Evolutionary conservation across 129 eudicot species (phyloP), one percentile per base, ranked within the genome.

Genomic region (Lonicera japonica): DNA sequence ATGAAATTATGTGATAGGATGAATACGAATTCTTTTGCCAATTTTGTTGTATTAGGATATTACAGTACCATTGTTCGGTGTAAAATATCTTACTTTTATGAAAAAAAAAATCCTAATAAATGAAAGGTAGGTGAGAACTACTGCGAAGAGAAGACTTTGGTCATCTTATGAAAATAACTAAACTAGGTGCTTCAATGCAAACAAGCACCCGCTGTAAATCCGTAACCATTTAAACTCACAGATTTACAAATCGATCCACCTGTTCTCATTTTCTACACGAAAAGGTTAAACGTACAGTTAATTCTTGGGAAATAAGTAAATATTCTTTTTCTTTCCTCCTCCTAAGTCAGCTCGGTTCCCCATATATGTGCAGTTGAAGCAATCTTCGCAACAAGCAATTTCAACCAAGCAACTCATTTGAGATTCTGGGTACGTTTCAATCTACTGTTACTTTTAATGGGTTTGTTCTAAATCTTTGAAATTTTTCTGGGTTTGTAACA

Each of bases 341-440:
- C 6, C 36, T 17, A 36, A 58, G 5, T 58, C 63, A 10, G 51
- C 34, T 43, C 9, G 38, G 47, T 43, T 45, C 46, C 18, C 46
- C 39, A 20, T 58, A 20, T 4, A 25, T 58, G 1, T 34, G 19
- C 58, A 59, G 4, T 11, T 39, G 54, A 25, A 53, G 34, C 54
- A 55, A 18, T 53, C 43, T n/a, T 51, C 21, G 46, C 45, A 64
- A 21, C 45, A 22, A 77, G 69, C 74, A 57, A 70, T 46, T 25
- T 66, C 39, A 70, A 51, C 73, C 54, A 74, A 53, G 79, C 73
- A 61, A 63, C 68, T 45, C 47, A 61, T 60, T 65, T 57, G 21
- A 25, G 52, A 19, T 41, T 60, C 53, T 59, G 63, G 67, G 77
- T 64, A 74, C 65, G 15, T 25, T 39, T 58, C 69, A 58, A 57